Conservation (phyloP, 352 stramenopile genomes). For the Pythium folliculosum region DNA sequence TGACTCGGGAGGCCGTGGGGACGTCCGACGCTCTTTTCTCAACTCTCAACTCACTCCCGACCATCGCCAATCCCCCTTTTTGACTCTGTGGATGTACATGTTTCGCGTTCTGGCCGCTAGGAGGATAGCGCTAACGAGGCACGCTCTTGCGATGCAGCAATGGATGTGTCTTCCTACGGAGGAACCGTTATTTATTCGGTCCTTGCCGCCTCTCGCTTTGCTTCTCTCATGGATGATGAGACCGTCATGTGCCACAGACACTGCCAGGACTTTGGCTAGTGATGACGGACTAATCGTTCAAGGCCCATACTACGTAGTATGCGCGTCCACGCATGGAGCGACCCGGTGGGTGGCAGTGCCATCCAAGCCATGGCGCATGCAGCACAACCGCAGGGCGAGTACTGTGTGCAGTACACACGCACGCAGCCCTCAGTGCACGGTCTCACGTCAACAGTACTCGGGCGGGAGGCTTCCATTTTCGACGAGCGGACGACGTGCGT, state of each 20-base stretch:
- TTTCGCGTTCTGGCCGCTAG: conserved; percentile 14
- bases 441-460: conserved; percentile 1
- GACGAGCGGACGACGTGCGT: not conserved
- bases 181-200: conserved; percentile 28
- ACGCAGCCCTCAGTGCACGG: not conserved
- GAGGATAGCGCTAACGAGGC: not conserved
- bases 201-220: not conserved
- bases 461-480: conserved; percentile 1
- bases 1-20: no score
- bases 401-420: not conserved
- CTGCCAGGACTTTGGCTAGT: no score
- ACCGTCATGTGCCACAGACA: no score
- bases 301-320: no score
- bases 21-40: not conserved
- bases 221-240: not conserved
- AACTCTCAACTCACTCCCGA: not conserved
- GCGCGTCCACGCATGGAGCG: no score
- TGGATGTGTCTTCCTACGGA: conserved; percentile 24
- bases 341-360: no score
- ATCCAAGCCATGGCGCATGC: no score
- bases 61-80: conserved; percentile 8
- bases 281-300: no score
- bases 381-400: no score
- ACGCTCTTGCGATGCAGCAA: conserved; percentile 12
- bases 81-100: conserved; percentile 25